Base-by-base conservation (phyloP, 495 filamentous ascomycete genomes). In the Hyaloscypha variabilis region DNA sequence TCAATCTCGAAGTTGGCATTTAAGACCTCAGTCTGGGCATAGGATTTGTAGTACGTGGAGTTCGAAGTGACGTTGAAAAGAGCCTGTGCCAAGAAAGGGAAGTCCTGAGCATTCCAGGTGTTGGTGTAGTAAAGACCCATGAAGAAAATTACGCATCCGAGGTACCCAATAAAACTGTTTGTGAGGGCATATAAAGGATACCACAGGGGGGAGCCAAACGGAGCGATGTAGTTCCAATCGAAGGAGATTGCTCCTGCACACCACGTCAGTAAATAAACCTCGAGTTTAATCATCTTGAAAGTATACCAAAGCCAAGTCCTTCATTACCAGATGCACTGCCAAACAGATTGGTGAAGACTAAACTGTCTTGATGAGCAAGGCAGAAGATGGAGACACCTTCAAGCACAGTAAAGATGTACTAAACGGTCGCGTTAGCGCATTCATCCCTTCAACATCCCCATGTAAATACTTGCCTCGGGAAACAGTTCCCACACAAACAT, bases 331-430 rank as follows among this genome's bases (percentile, higher is more conserved):
- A 69, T 0, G 84, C 72, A 1, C 86, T 85, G 19, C 86, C 86
- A 55, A 88, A 88, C 5, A 88, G 36, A 58, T 77, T 78, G 55
- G 85, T 86, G 72, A 90, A 86, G 3, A 88, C 82, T 50, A 60
- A 54, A 14, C 74, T 78, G 65, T 82, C 73, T 60, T 79, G 74
- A 6, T 78, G 74, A 8, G 85, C 86, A 5, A 88, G 74, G 63
- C 86, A 87, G 67, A 84, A 82, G 31, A 88, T 79, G 3, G 79
- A 82, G 30, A 88, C 69, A 6, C 82, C 81, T 31, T 78, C 81
- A 4, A 88, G 76, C 74, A 80, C 80, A 0, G 83, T 75, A 29
- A 84, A 76, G 24, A 87, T 82, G 63, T 83, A 83, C 65, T 88
- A 85, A 42, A 13, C 8, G 17, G 8, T 42, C 13, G 14, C 17